phyloP scores from a whole-genome alignment of 129 eudicot genomes.

The Ambrosia artemisiifolia region DNA sequence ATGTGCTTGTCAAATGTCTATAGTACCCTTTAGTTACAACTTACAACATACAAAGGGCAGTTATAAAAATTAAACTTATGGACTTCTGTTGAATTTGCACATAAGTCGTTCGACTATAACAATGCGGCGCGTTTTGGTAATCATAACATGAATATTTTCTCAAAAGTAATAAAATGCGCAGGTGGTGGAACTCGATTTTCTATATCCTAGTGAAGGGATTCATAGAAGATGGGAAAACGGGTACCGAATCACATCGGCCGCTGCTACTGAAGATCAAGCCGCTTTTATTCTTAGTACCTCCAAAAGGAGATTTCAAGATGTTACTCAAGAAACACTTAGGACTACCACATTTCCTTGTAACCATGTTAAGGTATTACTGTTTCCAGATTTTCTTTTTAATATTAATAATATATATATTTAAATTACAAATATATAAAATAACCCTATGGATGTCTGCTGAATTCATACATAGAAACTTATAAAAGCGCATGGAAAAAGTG shows the following conservation, averaged over 20 bases:
- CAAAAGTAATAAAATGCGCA: neutral
- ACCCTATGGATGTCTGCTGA: neutral
- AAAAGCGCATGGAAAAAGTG: neutral
- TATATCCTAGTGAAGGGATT: slow-evolving; percentile 80
- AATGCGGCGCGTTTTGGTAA: neutral
- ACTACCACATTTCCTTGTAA: slow-evolving; percentile 68
- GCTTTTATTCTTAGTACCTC: slow-evolving; percentile 63
- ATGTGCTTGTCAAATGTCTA: neutral
- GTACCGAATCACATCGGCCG: slow-evolving; percentile 67
- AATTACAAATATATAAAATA: too few species aligned
- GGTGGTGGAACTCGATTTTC: slow-evolving; percentile 82
- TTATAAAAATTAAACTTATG: neutral
- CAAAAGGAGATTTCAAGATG: slow-evolving; percentile 53
- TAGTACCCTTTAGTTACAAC: neutral
- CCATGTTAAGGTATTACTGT: slow-evolving; percentile 58
- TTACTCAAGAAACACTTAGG: slow-evolving; percentile 75
- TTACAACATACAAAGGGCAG: neutral
- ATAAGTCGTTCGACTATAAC: too few species aligned
- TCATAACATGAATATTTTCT: neutral
- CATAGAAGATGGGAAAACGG: slow-evolving; percentile 78
- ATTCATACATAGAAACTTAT: too few species aligned
- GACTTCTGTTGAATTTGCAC: neutral
- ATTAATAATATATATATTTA: too few species aligned
- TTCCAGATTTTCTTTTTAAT: neutral
- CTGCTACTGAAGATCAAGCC: slow-evolving; percentile 74